A percentile compares a stretch with the other conserved stretches of the same genome.
Conservation (phyloP, 2,329 filamentous ascomycete genomes). For the Fusarium nelsonii region DNA sequence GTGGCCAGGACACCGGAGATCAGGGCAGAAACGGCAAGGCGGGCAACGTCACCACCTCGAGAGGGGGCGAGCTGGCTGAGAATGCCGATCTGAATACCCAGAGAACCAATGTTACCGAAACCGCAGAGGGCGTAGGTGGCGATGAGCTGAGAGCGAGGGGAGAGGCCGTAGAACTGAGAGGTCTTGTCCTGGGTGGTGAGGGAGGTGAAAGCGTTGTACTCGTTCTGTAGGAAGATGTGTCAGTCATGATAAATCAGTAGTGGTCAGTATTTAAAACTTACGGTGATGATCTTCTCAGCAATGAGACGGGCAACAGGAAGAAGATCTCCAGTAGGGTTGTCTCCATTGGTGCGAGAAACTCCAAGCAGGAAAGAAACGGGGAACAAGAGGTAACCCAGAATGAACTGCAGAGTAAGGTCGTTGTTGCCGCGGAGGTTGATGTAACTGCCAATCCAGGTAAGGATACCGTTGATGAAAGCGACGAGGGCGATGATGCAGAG, state of each 20-base stretch:
- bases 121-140: constrained; percentile 87
- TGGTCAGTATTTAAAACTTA: constrained; percentile 50
- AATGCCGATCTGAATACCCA: constrained; percentile 92
- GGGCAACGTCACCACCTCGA: constrained; percentile 79
- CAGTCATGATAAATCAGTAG: constrained; percentile 1
- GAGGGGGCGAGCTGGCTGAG: constrained; percentile 82
- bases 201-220: constrained; percentile 78
- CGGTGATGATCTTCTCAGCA: constrained; percentile 83
- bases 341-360: constrained; percentile 65
- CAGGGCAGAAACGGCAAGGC: constrained; percentile 81
- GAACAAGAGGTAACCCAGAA: constrained; percentile 82
- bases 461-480: constrained; percentile 77
- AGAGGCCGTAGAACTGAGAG: constrained; percentile 72
- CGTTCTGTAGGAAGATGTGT: constrained; percentile 65
- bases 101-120: constrained; percentile 87
- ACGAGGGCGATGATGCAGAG: constrained; percentile 86
- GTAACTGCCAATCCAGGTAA: constrained; percentile 88
- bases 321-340: constrained; percentile 62
- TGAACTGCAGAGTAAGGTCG: constrained; percentile 76
- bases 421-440: constrained; percentile 75
- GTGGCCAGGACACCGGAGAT: constrained; percentile 83
- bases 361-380: constrained; percentile 85
- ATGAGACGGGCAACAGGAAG: constrained; percentile 83
- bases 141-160: constrained; percentile 80
- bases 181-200: constrained; percentile 64